These are phyloP conservation scores for Friedmanniomyces simplex DNA, from an alignment of 495 filamentous ascomycete species.

Conservation along the genomic window DNA sequence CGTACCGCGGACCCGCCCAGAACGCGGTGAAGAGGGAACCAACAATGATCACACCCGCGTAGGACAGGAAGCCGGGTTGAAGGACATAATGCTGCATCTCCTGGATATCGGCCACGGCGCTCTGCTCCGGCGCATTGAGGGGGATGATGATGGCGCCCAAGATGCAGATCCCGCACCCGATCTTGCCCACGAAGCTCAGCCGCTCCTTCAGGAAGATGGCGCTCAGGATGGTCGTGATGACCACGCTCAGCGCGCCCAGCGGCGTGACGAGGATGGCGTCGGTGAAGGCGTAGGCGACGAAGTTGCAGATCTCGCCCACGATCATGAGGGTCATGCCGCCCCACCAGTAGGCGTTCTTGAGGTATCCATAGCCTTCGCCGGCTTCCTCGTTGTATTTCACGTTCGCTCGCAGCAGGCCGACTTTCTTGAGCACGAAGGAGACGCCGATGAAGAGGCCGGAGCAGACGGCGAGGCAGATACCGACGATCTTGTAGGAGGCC, in stretches of 20 bases:
- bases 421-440: slow-evolving; percentile 94
- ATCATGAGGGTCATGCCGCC: slow-evolving; percentile 95
- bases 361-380: slow-evolving; percentile 93
- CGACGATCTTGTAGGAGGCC: slow-evolving; percentile 71
- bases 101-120: slow-evolving; percentile 74
- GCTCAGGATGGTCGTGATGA: slow-evolving; percentile 84
- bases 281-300: slow-evolving; percentile 92
- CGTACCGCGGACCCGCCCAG: slow-evolving; percentile 81
- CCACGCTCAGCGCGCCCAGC: slow-evolving; percentile 86
- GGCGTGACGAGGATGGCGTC: slow-evolving; percentile 96
- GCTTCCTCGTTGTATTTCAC: slow-evolving; percentile 94
- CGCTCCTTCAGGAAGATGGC: slow-evolving; percentile 96
- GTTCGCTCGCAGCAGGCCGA: slow-evolving; percentile 82
- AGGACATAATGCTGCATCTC: slow-evolving; percentile 87
- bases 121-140: slow-evolving; percentile 80
- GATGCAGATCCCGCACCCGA: slow-evolving; percentile 92
- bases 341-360: slow-evolving; percentile 97
- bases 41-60: slow-evolving; percentile 73
- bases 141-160: slow-evolving; percentile 88
- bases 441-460: slow-evolving; percentile 91
- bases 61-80: slow-evolving; percentile 73
- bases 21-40: slow-evolving; percentile 61
- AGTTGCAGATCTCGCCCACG: slow-evolving; percentile 92
- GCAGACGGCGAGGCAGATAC: slow-evolving; percentile 73
- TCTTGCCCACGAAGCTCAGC: slow-evolving; percentile 88